Evolutionary conservation across 768 basidiomycete species (phyloP).

Genomic region (Russula ochroleuca): DNA sequence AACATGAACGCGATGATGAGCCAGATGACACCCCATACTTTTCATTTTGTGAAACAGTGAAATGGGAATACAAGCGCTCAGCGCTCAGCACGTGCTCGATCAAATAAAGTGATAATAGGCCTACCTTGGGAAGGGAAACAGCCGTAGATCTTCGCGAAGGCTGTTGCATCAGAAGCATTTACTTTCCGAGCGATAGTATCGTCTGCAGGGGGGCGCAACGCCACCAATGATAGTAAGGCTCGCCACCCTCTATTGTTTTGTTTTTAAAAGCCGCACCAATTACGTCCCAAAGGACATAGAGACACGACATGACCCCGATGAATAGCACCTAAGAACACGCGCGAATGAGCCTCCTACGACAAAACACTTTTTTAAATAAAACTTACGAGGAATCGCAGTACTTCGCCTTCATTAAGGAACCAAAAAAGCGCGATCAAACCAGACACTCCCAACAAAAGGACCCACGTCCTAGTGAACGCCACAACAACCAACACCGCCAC

Average conservation of each 20-base stretch:
- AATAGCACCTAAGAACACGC: conserved; percentile 57
- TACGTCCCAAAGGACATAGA: conserved; percentile 88
- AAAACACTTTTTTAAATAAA: not conserved
- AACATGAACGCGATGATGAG: conserved; percentile 67
- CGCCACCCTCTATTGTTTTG: not conserved
- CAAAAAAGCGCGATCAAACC: conserved; percentile 78
- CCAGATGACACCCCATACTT: conserved; percentile 91
- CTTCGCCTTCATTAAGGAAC: conserved; percentile 72
- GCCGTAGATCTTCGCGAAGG: conserved; percentile 79
- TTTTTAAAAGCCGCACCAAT: conserved; percentile 49
- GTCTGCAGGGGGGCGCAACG: conserved; percentile 44
- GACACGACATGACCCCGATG: conserved; percentile 81
- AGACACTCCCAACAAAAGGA: conserved; percentile 71
- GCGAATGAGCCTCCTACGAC: not conserved
- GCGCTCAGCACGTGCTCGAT: not conserved
- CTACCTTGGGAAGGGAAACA: conserved; percentile 79
- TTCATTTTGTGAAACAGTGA: conserved; percentile 35
- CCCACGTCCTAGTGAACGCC: conserved; percentile 56
- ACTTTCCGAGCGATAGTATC: conserved; percentile 82
- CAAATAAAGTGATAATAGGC: not conserved
- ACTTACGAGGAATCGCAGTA: conserved; percentile 70
- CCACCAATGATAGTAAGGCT: not conserved
- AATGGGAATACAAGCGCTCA: no score
- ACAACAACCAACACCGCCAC: not conserved
- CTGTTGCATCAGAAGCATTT: conserved; percentile 82